phyloP scores from a whole-genome alignment of 2,329 filamentous ascomycete species.

The Aspergillus felis region DNA sequence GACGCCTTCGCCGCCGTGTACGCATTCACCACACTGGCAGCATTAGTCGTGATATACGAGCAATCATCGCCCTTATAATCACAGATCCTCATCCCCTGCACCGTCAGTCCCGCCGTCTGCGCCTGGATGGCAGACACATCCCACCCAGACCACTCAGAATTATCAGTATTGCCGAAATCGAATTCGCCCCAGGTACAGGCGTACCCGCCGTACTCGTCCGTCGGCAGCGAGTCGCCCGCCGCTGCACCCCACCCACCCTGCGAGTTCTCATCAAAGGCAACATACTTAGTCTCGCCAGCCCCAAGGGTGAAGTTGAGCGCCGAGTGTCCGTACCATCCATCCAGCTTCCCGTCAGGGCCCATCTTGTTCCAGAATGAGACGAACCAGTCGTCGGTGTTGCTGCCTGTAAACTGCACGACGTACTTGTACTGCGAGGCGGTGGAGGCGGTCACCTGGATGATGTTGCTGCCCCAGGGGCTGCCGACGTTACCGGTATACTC shows the following conservation, averaged over 20 bases:
- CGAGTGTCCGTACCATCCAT: conserved; percentile 35
- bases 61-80: conserved; percentile 22
- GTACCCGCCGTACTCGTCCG: conserved; percentile 27
- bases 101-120: conserved; percentile 21
- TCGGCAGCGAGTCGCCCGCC: conserved; percentile 23
- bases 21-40: conserved; percentile 21
- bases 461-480: conserved; percentile 39
- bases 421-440: conserved; percentile 35
- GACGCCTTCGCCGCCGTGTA: conserved; percentile 24
- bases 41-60: conserved; percentile 24
- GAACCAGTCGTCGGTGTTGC: conserved; percentile 28
- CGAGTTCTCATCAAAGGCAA: conserved; percentile 37
- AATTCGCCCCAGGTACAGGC: conserved; percentile 38
- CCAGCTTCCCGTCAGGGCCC: conserved; percentile 30
- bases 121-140: conserved; percentile 40
- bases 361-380: conserved; percentile 41
- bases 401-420: conserved; percentile 30
- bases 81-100: conserved; percentile 36
- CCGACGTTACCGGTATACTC: conserved; percentile 36
- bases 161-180: conserved; percentile 29
- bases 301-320: conserved; percentile 30
- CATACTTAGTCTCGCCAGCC: conserved; percentile 29
- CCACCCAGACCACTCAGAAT: conserved; percentile 36
- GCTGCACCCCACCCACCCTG: conserved; percentile 37
- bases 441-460: conserved; percentile 30